Conservation (phyloP, 1,284 basidiomycete genomes). For the Athelia psychrophila region DNA sequence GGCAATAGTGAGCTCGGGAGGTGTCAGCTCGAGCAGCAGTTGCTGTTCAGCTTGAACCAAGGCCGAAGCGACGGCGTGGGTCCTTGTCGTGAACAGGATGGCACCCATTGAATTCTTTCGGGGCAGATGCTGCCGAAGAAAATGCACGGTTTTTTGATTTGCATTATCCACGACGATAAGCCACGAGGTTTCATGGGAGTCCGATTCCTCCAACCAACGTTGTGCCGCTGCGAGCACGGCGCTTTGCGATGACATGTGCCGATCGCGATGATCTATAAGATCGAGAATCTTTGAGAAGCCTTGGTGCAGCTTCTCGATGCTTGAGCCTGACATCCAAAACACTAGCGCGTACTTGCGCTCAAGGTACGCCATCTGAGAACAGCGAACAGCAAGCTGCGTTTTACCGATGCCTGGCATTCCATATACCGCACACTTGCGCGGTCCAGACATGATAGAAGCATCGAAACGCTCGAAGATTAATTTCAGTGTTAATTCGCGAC, state of each 20-base stretch:
- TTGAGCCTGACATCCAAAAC: neutral
- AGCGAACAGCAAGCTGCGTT: neutral
- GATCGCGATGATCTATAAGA: neutral
- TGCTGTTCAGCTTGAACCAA: neutral
- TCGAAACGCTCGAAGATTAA: neutral
- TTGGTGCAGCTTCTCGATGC: neutral
- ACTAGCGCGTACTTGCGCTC: neutral
- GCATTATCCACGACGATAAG: neutral
- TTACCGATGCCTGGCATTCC: neutral
- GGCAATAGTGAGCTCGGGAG: neutral
- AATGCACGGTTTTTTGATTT: neutral
- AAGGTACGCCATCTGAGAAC: neutral
- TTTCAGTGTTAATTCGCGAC: neutral
- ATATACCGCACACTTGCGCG: neutral
- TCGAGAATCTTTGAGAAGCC: neutral
- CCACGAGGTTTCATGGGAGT: neutral
- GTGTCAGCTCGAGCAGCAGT: neutral
- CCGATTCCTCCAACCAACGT: slow-evolving; percentile 1
- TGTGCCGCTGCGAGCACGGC: neutral
- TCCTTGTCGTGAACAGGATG: neutral
- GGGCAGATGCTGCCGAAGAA: slow-evolving; percentile 2
- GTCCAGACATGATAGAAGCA: neutral
- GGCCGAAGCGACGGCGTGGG: neutral
- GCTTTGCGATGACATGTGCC: neutral
- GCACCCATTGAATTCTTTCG: neutral